These are phyloP conservation scores for Fusarium sp. DNA, from an alignment of 2,329 filamentous ascomycete species.

Conservation along the genomic window DNA sequence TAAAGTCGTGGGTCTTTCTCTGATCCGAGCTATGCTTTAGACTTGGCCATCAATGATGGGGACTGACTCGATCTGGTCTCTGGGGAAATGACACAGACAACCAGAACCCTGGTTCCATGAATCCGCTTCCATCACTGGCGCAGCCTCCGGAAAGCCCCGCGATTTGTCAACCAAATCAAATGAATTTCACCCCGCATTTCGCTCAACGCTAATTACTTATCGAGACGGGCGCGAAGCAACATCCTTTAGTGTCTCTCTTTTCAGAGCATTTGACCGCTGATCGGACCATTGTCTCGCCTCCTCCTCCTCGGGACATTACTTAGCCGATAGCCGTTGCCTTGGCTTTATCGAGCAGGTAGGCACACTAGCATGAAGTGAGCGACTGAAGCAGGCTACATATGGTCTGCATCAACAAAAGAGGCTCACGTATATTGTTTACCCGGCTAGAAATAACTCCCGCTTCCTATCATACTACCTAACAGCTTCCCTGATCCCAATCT, in stretches of 20 bases:
- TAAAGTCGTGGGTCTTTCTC: no score
- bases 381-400: neutral
- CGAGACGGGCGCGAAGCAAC: slow-evolving; percentile 9
- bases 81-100: no score
- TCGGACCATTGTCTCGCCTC: no score
- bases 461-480: slow-evolving; percentile 54
- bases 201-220: neutral
- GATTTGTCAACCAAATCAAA: slow-evolving; percentile 5
- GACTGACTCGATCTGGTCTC: neutral
- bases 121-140: slow-evolving; percentile 64
- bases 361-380: slow-evolving; percentile 59
- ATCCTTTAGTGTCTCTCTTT: neutral
- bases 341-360: neutral
- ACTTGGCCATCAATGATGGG: neutral
- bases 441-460: no score
- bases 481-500: no score
- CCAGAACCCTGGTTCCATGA: slow-evolving; percentile 51
- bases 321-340: slow-evolving; percentile 58
- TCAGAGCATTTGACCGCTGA: neutral
- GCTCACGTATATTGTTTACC: slow-evolving; percentile 39
- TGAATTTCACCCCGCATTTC: slow-evolving; percentile 10
- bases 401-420: neutral
- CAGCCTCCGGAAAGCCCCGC: slow-evolving; percentile 57
- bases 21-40: neutral
- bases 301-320: no score